Conservation (phyloP, 306 rosid genomes). For the Begonia peltatifolia region DNA sequence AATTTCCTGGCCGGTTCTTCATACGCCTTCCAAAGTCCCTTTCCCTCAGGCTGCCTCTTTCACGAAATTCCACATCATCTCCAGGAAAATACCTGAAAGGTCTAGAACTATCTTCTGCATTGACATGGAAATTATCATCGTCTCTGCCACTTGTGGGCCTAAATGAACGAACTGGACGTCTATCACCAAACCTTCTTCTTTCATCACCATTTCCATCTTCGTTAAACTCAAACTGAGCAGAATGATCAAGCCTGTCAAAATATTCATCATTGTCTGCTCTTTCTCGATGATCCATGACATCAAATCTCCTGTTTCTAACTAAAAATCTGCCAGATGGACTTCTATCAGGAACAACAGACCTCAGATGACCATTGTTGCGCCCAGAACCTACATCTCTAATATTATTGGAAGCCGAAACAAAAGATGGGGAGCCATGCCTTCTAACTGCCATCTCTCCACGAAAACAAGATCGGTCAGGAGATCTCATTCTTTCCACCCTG, state of each 20-base stretch:
- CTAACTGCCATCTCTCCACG: conserved; percentile 43
- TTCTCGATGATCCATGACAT: conserved; percentile 49
- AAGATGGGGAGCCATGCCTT: conserved; percentile 49
- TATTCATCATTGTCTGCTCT: conserved; percentile 44
- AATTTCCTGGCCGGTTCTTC: conserved; percentile 47
- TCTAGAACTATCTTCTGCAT: conserved; percentile 46
- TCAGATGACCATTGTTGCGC: conserved; percentile 54
- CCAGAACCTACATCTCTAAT: conserved; percentile 62
- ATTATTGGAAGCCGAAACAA: conserved; percentile 45
- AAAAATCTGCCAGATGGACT: conserved; percentile 45
- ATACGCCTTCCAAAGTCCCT: conserved; percentile 59
- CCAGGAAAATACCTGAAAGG: conserved; percentile 56
- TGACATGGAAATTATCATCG: conserved; percentile 49
- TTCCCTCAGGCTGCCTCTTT: conserved; percentile 56
- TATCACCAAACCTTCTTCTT: conserved; percentile 61
- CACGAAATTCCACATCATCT: conserved; percentile 57
- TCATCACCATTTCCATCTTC: conserved; percentile 59
- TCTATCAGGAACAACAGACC: conserved; percentile 41
- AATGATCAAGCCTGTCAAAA: conserved; percentile 50
- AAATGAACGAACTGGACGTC: conserved; percentile 53
- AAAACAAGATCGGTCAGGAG: conserved; percentile 62
- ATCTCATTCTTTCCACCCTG: conserved; percentile 64
- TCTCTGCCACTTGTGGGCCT: conserved; percentile 44
- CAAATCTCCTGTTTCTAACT: conserved; percentile 54
- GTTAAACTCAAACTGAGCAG: conserved; percentile 41